Evolutionary conservation across 2,329 filamentous ascomycete species (phyloP).

Genomic region (Alternaria dauci): DNA sequence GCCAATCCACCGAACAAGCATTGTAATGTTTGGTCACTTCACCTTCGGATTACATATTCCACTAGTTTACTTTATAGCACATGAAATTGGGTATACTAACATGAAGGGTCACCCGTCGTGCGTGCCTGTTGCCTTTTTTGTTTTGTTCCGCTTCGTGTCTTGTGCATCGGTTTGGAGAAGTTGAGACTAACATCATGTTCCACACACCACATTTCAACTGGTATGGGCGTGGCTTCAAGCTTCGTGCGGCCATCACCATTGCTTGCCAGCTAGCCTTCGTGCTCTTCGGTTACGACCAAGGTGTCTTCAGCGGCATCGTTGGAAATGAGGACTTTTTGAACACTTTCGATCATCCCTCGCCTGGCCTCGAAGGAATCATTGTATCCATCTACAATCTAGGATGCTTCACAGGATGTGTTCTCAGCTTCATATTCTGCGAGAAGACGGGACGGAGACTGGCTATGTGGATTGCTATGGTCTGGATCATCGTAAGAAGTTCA

Average conservation of each 20-base stretch:
- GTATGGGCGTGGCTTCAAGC: slow-evolving; percentile 39
- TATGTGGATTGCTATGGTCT: slow-evolving; percentile 56
- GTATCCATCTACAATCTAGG: slow-evolving; percentile 54
- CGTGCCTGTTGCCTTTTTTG: background rate
- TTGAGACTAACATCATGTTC: slow-evolving; percentile 22
- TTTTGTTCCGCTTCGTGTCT: background rate
- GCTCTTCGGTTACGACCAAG: slow-evolving; percentile 50
- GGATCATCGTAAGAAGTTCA: slow-evolving; percentile 43
- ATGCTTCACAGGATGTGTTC: slow-evolving; percentile 50
- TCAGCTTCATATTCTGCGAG: slow-evolving; percentile 51
- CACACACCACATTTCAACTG: slow-evolving; percentile 36
- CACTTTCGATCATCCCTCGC: slow-evolving; percentile 52
- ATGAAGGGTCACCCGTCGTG: background rate
- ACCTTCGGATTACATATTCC: background rate
- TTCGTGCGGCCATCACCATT: slow-evolving; percentile 40
- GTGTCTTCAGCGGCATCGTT: slow-evolving; percentile 53
- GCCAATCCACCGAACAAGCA: background rate
- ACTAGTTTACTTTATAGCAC: background rate
- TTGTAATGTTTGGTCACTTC: background rate
- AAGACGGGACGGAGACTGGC: slow-evolving; percentile 47
- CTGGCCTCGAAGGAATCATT: slow-evolving; percentile 54
- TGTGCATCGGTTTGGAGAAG: background rate
- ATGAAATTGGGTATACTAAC: background rate
- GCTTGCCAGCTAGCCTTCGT: slow-evolving; percentile 45
- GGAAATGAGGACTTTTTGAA: slow-evolving; percentile 52